Base-by-base conservation (phyloP, 192 early-diverging fungal genomes). In the Coemansia sp. region DNA sequence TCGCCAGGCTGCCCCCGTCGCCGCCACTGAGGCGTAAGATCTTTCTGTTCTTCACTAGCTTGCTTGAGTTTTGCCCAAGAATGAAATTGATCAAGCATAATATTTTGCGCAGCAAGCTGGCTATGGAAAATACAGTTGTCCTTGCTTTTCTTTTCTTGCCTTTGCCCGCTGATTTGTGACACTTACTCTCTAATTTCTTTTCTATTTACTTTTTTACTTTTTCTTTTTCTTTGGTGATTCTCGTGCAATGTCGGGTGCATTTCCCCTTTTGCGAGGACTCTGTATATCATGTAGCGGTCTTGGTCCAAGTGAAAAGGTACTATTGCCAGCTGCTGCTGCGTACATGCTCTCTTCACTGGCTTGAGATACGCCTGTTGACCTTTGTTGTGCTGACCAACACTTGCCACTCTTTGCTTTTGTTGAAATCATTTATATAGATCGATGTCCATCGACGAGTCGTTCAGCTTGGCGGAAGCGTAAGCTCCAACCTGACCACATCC, bases 271-370 rank as follows among this genome's bases (percentile, higher is more conserved):
- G 9, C 40, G 61, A 24, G 67, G 69, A 4, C 74, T 61, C 58
- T 83, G 75, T 37, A 69, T 83, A 53, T 83, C 80, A 1, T 83
- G 75, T 44, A 83, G 80, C 43, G 80, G 80, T 12, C 52, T 83
- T 11, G 62, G 74, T 24, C 27, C 65, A n/a, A 39, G 32, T 13
- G 80, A 83, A 56, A 83, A 77, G 69, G 80, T 77, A 35, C 8
- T 9, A 68, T 4, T 20, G 9, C 11, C 18, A 20, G 3, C 34
- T 13, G 27, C 34, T 13, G 27, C 3, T 39, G 37, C 35, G n/a
- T 38, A 39, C 20, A 39, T 27, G 22, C 15, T 5, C 52, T 5
- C 27, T 56, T 30, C 45, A 18, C 9, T 20, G 11, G 9, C 45
- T 13, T 29, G 13, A 9, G 12, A 30, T 30, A 18, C 20, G 18